Evolutionary conservation across 2,329 filamentous ascomycete genomes (phyloP).

Genomic region (Cladosporium austrohemisphaericum): DNA sequence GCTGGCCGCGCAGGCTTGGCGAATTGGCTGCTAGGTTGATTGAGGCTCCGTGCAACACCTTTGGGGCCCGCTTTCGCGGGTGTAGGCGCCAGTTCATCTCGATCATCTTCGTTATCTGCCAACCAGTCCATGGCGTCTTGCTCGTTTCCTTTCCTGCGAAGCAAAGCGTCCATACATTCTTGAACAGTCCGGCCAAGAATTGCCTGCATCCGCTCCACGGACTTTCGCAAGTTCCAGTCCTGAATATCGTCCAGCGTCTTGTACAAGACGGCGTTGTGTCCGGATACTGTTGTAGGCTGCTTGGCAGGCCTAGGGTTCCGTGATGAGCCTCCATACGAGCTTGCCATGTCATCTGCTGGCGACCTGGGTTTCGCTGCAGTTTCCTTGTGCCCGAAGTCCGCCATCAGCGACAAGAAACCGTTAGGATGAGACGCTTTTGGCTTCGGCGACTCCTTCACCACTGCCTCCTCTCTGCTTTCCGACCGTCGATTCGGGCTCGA

Average conservation of each 20-base stretch:
- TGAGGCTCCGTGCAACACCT: constrained; percentile 12
- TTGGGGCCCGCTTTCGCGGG: constrained; percentile 9
- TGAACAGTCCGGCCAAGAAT: constrained; percentile 48
- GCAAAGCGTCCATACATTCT: constrained; percentile 49
- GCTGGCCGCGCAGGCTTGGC: constrained; percentile 35
- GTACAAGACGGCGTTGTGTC: constrained; percentile 37
- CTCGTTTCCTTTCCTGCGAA: constrained; percentile 49
- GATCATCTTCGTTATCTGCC: constrained; percentile 29
- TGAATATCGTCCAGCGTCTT: constrained; percentile 48
- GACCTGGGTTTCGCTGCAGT: constrained; percentile 5
- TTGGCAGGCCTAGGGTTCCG: constrained; percentile 20
- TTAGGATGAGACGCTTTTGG: constrained; percentile 12
- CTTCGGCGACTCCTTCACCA: constrained; percentile 29
- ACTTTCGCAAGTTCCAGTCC: constrained; percentile 48
- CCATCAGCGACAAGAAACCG: constrained; percentile 25
- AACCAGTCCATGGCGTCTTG: constrained; percentile 53
- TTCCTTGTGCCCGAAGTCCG: constrained; percentile 24
- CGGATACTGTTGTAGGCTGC: background rate
- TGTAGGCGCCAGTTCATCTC: constrained; percentile 25
- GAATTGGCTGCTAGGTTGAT: constrained; percentile 3
- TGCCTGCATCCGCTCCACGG: constrained; percentile 50
- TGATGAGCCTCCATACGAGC: constrained; percentile 35
- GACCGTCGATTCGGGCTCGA: constrained; percentile 29
- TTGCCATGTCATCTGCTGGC: constrained; percentile 40
- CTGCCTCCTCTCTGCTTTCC: constrained; percentile 14